Evolutionary conservation across 1,284 basidiomycete genomes (phyloP), one percentile per base, ranked within the genome.

Genomic region (Rhodotorula sp.): DNA sequence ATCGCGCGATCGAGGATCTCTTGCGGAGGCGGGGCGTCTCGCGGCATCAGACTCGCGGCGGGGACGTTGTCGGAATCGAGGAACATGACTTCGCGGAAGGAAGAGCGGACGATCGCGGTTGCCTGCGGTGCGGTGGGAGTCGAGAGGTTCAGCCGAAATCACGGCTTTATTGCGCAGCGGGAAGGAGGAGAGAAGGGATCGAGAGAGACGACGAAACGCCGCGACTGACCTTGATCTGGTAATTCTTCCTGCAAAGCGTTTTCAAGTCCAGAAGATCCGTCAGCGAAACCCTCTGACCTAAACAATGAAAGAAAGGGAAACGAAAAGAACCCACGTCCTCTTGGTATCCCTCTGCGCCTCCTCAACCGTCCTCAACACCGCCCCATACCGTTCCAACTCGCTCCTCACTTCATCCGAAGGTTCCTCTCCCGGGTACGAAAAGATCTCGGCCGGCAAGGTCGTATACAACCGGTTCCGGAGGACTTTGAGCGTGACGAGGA

Each of bases 61-160:
- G 84, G 83, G 31, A 84, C 80, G 31, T 82, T 83, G 76, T 84
- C 84, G 21, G 80, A 82, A 73, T 84, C 83, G 56, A 85, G 80
- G 77, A 84, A 85, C 47, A 85, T 77, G 5, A 85, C 83, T 74
- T 85, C 83, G n/a, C 80, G 76, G 79, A 82, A 85, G 2, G 81
- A 80, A 48, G 78, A 81, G 60, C 81, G 78, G 21, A 84, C 80
- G 29, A 85, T 82, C 7, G 84, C 83, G 20, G 83, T 78, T 10
- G 52, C 48, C 60, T 61, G 60, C 29, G 29, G 29, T 29, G 29
- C 29, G 29, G 29, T 34, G 34, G 34, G 34, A 34, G 34, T 34
- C 5, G 34, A 5, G 34, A 34, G 34, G 34, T 34, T 34, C 29
- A 29, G 29, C 29, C 29, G 29, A 3, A 29, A 29, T 29, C 29